These are phyloP conservation scores for Ophiostoma novo-ulmi DNA, from an alignment of 2,329 filamentous ascomycete species.

Conservation along the genomic window DNA sequence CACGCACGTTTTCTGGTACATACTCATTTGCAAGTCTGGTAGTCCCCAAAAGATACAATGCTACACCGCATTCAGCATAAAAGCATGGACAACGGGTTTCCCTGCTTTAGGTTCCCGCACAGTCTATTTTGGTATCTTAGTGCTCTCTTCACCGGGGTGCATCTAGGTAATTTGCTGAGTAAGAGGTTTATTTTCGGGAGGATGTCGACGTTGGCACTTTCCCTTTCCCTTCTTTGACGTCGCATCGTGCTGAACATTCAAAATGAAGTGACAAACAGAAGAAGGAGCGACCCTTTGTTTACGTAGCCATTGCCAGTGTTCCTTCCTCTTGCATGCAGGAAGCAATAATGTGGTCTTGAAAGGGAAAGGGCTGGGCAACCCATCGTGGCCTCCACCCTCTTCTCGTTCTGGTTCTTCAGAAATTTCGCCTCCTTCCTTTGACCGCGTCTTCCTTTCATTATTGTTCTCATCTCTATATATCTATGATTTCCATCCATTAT, in stretches of 20 bases:
- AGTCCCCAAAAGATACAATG: too few species aligned
- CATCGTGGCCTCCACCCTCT: not conserved
- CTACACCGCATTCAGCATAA: not conserved
- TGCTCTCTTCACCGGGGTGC: not conserved
- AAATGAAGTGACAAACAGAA: not conserved
- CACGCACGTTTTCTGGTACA: not conserved
- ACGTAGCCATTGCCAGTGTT: not conserved
- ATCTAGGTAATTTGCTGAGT: not conserved
- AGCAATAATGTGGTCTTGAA: not conserved
- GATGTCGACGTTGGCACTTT: not conserved
- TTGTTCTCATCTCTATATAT: not conserved
- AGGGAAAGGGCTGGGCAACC: not conserved
- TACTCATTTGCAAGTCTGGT: not conserved
- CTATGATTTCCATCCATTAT: not conserved
- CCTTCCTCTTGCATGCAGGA: not conserved
- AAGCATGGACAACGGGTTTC: not conserved
- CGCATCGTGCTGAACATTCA: not conserved
- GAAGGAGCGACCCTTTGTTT: slow-evolving; percentile 6
- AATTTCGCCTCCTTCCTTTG: not conserved
- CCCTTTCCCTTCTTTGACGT: slow-evolving; percentile 4
- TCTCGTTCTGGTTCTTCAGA: not conserved
- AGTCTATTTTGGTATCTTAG: not conserved
- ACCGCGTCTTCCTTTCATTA: not conserved
- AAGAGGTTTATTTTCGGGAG: not conserved
- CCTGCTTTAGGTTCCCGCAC: not conserved